Conservation (phyloP, 176 grass and related monocot genomes). For the Bothriochloa decipiens region DNA sequence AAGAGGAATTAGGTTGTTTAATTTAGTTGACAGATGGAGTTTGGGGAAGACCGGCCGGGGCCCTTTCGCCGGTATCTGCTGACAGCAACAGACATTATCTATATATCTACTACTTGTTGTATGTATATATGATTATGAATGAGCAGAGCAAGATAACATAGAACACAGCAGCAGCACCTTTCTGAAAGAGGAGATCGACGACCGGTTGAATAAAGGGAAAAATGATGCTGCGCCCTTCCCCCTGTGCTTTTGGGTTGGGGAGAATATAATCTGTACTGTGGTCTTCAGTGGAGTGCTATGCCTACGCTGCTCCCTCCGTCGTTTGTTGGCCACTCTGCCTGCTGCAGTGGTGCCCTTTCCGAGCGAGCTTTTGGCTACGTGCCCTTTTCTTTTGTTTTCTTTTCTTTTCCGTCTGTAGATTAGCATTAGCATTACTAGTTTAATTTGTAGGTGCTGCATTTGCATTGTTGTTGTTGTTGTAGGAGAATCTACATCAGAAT, state of each 20-base stretch:
- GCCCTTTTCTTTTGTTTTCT: not conserved
- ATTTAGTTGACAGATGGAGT: not conserved
- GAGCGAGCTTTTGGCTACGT: not conserved
- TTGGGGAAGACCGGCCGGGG: not conserved
- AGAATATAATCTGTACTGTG: not conserved
- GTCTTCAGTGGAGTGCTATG: conserved; percentile 16
- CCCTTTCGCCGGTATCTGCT: conserved; percentile 15
- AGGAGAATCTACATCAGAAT: conserved; percentile 47
- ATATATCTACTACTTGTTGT: not conserved
- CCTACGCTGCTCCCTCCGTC: conserved; percentile 11
- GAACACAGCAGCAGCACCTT: not conserved
- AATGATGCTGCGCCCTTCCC: not conserved
- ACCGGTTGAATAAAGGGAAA: not conserved
- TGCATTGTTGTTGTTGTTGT: not conserved
- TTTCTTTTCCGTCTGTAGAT: not conserved
- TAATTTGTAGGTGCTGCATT: not conserved
- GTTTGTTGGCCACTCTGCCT: conserved; percentile 39
- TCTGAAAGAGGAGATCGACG: not conserved
- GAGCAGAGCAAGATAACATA: conserved; percentile 22
- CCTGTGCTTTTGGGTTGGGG: not conserved
- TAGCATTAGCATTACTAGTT: not conserved
- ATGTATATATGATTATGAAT: not conserved
- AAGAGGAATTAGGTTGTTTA: not conserved
- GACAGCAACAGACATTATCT: not conserved
- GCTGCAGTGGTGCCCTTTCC: not conserved